Evolutionary conservation across 2,329 filamentous ascomycete genomes (phyloP).

Genomic region (Delphinella strobiligena): DNA sequence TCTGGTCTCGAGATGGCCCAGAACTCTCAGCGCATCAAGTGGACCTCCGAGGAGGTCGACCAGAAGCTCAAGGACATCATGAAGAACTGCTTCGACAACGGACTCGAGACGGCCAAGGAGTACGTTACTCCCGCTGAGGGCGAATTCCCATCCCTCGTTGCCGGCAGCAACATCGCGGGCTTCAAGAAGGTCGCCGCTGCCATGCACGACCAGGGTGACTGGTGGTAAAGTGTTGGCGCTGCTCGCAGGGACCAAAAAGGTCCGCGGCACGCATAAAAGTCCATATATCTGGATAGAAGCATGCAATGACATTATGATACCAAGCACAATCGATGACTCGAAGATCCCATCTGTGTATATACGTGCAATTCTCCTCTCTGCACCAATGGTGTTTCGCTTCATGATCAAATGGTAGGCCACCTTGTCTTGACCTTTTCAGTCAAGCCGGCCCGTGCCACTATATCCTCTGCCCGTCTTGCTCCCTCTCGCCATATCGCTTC

Average conservation of each 20-base stretch:
- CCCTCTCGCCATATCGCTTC: slow-evolving; percentile 27
- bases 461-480: slow-evolving; percentile 13
- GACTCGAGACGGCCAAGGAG: slow-evolving; percentile 76
- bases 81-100: slow-evolving; percentile 85
- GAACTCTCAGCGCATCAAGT: slow-evolving; percentile 78
- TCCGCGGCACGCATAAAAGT: too few species aligned
- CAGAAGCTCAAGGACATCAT: slow-evolving; percentile 85
- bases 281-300: too few species aligned
- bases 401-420: too few species aligned
- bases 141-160: slow-evolving; percentile 80
- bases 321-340: too few species aligned
- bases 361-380: too few species aligned
- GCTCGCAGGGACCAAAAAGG: too few species aligned
- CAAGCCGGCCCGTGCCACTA: neutral
- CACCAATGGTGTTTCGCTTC: too few species aligned
- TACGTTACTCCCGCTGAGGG: slow-evolving; percentile 70
- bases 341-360: too few species aligned
- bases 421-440: slow-evolving; percentile 14
- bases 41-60: slow-evolving; percentile 86
- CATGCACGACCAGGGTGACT: slow-evolving; percentile 95
- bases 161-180: slow-evolving; percentile 92
- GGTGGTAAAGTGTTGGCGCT: slow-evolving; percentile 42
- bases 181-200: slow-evolving; percentile 92
- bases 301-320: too few species aligned
- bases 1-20: slow-evolving; percentile 98